phyloP scores from a whole-genome alignment of 306 rosid species.

The Quercus engelmannii region DNA sequence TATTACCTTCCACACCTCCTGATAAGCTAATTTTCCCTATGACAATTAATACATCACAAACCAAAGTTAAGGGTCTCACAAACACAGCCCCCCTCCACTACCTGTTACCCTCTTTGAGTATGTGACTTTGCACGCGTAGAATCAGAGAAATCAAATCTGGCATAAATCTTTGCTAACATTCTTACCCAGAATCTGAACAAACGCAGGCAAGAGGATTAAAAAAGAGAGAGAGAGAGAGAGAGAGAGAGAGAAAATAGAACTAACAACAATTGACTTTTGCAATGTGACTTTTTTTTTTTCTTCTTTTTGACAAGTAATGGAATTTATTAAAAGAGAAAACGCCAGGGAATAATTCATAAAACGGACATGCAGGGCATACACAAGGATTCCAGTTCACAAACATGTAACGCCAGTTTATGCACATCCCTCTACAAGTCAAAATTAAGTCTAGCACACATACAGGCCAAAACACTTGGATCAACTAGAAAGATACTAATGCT shows the following conservation, averaged over 20 bases:
- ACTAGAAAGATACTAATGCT: too few relatives aligned
- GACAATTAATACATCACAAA: not conserved
- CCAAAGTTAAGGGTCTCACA: not conserved
- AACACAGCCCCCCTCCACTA: not conserved
- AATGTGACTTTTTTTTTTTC: not conserved
- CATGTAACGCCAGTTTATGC: too few relatives aligned
- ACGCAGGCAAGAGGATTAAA: too few relatives aligned
- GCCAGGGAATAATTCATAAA: too few relatives aligned
- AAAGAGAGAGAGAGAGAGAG: not conserved
- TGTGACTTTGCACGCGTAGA: not conserved
- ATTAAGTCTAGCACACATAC: too few relatives aligned
- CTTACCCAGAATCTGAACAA: too few relatives aligned
- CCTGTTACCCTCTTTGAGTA: not conserved
- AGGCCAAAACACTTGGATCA: too few relatives aligned
- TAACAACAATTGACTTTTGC: not conserved
- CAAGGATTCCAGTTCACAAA: not conserved
- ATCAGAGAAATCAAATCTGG: not conserved
- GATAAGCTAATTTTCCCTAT: not conserved
- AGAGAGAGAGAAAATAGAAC: not conserved
- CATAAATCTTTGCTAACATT: not conserved
- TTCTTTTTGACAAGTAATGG: not conserved
- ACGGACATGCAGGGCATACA: not conserved
- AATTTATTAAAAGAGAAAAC: not conserved
- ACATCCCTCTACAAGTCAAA: too few relatives aligned
- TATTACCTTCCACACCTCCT: not conserved